phyloP scores from a whole-genome alignment of 2,329 filamentous ascomycete genomes.

The Penicillium oxalicum region DNA sequence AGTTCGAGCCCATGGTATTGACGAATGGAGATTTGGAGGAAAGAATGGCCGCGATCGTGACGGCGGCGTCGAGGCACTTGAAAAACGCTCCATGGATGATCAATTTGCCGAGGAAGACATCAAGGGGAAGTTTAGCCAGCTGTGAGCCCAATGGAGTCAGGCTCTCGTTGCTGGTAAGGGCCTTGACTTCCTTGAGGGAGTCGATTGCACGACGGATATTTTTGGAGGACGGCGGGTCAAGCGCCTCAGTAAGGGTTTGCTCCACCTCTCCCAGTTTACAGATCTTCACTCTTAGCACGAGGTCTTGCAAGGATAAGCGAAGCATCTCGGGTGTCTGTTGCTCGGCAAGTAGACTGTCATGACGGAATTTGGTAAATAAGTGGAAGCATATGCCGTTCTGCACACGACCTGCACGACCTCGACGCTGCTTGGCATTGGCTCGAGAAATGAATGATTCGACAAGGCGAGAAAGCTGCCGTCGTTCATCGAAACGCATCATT shows the following conservation, averaged over 20 bases:
- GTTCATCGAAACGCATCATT: slow-evolving; percentile 92
- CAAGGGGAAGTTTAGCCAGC: slow-evolving; percentile 79
- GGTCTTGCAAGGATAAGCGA: slow-evolving; percentile 83
- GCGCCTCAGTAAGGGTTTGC: slow-evolving; percentile 75
- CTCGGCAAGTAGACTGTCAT: slow-evolving; percentile 77
- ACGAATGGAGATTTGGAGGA: slow-evolving; percentile 94
- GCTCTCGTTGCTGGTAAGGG: slow-evolving; percentile 73
- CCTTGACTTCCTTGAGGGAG: slow-evolving; percentile 85
- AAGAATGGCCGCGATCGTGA: slow-evolving; percentile 87
- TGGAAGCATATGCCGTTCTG: slow-evolving; percentile 95
- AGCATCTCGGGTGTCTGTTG: slow-evolving; percentile 97
- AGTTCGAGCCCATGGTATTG: slow-evolving; percentile 74
- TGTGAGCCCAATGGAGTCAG: slow-evolving; percentile 81
- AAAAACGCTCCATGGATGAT: slow-evolving; percentile 82
- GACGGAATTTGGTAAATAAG: slow-evolving; percentile 82
- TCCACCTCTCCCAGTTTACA: slow-evolving; percentile 94
- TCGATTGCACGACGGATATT: slow-evolving; percentile 92
- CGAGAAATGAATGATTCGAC: slow-evolving; percentile 93
- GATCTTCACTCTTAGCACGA: slow-evolving; percentile 94
- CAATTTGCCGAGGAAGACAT: slow-evolving; percentile 91
- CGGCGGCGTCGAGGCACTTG: slow-evolving; percentile 81
- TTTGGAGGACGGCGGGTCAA: slow-evolving; percentile 84
- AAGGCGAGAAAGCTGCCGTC: slow-evolving; percentile 79
- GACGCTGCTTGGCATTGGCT: slow-evolving; percentile 90
- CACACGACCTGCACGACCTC: slow-evolving; percentile 89